These are phyloP conservation scores for Scheffersomyces amazonensis DNA, from an alignment of 805 yeast genomes.

Conservation along the genomic window DNA sequence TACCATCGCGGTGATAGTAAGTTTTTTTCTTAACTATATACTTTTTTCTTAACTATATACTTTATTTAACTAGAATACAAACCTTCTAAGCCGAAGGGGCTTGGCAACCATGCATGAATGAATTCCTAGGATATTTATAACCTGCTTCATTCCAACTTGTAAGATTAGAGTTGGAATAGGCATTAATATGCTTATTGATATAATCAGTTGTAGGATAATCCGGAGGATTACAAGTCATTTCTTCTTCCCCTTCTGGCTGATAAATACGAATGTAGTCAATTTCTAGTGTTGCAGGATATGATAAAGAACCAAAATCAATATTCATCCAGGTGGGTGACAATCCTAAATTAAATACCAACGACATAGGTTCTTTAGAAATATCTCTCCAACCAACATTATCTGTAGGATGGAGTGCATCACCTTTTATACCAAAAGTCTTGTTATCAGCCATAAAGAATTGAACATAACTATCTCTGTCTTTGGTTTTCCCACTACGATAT, in stretches of 20 bases:
- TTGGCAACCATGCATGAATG: constrained; percentile 46
- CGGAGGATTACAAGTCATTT: constrained; percentile 36
- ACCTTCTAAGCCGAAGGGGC: background rate
- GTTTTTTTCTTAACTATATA: too few species aligned
- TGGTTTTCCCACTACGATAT: constrained; percentile 21
- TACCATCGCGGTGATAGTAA: too few species aligned
- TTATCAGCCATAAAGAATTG: constrained; percentile 30
- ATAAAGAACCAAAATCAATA: constrained; percentile 31
- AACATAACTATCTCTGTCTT: constrained; percentile 25
- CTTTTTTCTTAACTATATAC: too few species aligned
- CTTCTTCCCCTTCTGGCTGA: constrained; percentile 28
- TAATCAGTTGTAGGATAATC: constrained; percentile 36
- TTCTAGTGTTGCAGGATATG: constrained; percentile 34
- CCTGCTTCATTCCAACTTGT: constrained; percentile 41
- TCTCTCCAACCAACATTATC: constrained; percentile 36
- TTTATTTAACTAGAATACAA: background rate
- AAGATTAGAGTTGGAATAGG: constrained; percentile 31
- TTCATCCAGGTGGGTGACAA: constrained; percentile 36
- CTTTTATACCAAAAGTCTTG: constrained; percentile 24
- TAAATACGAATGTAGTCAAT: constrained; percentile 41
- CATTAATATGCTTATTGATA: constrained; percentile 27
- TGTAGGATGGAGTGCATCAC: constrained; percentile 36
- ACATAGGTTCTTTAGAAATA: constrained; percentile 37
- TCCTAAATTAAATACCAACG: constrained; percentile 38
- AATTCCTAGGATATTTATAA: constrained; percentile 59